These are phyloP conservation scores for Pseudovirgaria hyperparasitica DNA, from an alignment of 2,329 filamentous ascomycete genomes.

Conservation along the genomic window DNA sequence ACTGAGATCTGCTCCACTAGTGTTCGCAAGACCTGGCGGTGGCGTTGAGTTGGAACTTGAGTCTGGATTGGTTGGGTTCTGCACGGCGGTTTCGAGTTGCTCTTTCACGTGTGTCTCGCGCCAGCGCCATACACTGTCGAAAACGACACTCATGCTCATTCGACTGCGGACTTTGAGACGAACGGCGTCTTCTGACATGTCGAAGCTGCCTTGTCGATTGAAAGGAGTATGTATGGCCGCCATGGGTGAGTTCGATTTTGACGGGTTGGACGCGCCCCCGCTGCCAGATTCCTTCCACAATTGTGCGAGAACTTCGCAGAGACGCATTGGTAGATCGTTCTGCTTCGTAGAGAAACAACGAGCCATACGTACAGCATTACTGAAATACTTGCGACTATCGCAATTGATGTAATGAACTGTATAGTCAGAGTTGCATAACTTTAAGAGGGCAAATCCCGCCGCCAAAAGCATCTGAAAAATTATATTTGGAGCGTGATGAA, in stretches of 20 bases:
- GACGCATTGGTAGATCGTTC: slow-evolving; percentile 67
- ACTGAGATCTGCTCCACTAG: slow-evolving; percentile 23
- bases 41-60: slow-evolving; percentile 50
- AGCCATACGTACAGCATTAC: slow-evolving; percentile 56
- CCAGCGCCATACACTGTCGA: slow-evolving; percentile 79
- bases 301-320: slow-evolving; percentile 77
- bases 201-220: slow-evolving; percentile 15
- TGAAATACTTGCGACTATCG: slow-evolving; percentile 54
- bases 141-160: slow-evolving; percentile 76
- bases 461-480: slow-evolving; percentile 80
- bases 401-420: slow-evolving; percentile 51
- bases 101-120: slow-evolving; percentile 49
- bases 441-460: slow-evolving; percentile 63
- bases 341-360: slow-evolving; percentile 64
- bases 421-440: slow-evolving; percentile 65
- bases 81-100: slow-evolving; percentile 51
- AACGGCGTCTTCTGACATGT: slow-evolving; percentile 51
- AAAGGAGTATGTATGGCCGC: slow-evolving; percentile 18
- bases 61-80: slow-evolving; percentile 78
- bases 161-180: slow-evolving; percentile 73
- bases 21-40: slow-evolving; percentile 32
- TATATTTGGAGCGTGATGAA: slow-evolving; percentile 60
- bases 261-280: slow-evolving; percentile 17
- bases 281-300: slow-evolving; percentile 55
- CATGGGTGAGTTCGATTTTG: slow-evolving; percentile 23